Base-by-base conservation (phyloP, 176 grass and related monocot species). In the Paspalum notatum region DNA sequence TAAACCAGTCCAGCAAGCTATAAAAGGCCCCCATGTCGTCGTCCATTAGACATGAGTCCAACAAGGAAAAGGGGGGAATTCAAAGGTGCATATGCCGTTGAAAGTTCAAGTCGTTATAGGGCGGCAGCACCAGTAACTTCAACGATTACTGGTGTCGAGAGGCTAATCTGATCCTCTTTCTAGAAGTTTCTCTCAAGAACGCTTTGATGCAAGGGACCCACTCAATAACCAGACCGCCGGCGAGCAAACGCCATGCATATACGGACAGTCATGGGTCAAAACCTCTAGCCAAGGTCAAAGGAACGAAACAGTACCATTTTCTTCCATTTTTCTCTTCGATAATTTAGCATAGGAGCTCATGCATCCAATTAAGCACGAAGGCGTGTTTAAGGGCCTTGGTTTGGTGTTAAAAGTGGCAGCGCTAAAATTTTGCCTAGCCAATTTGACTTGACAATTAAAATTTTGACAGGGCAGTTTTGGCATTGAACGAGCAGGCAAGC, bases 31-130 rank as follows among this genome's bases (percentile, higher is more conserved):
- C 25, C 21, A 48, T 48, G 21, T 10, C 61, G n/a, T n/a, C n/a
- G n/a, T n/a, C n/a, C n/a, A n/a, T n/a, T n/a, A n/a, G n/a, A 12
- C 38, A 79, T 14, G 21, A 45, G 64, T 25, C n/a, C 50, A 80
- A 46, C 7, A 42, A 25, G 27, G 27, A 13, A 72, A 55, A 55
- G 22, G 24, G 46, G 18, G 62, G 20, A 50, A n/a, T 65, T 52
- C 60, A 52, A 40, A 51, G 60, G 14, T 11, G 6, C 75, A 78
- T 70, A 72, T 25, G 8, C 55, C 32, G 71, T 70, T 77, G 85
- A 87, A 77, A 63, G 43, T 87, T 71, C 78, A 76, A 82, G 71
- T 76, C 85, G 55, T 37, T 6, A 5, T 32, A 66, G 60, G 54
- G 50, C 26, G 26, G 76, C 59, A 74, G 76, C 2, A 18, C 40